phyloP scores from a whole-genome alignment of 225 moss, liverwort and hornwort genomes.

The Lunularia cruciata region DNA sequence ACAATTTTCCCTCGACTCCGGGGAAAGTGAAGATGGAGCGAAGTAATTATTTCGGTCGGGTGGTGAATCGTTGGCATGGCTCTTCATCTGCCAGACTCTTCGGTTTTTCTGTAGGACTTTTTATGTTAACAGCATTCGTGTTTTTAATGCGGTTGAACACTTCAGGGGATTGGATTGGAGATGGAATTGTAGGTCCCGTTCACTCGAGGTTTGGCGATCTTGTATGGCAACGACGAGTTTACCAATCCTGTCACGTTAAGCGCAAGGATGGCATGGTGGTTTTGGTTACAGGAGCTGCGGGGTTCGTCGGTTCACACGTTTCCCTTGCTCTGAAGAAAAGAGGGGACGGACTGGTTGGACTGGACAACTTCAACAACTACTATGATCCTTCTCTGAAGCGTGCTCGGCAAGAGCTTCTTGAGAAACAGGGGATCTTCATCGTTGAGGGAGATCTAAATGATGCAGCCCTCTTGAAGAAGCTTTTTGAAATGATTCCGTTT shows the following conservation, averaged over 20 bases:
- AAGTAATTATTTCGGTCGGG: constrained; percentile 43
- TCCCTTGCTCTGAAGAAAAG: constrained; percentile 42
- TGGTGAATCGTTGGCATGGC: constrained; percentile 45
- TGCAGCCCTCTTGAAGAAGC: constrained; percentile 30
- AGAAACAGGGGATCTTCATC: constrained; percentile 37
- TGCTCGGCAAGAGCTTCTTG: constrained; percentile 34
- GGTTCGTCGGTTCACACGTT: constrained; percentile 44
- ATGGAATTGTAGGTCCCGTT: constrained; percentile 39
- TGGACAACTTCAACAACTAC: constrained; percentile 51
- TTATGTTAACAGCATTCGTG: constrained; percentile 39
- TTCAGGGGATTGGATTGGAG: constrained; percentile 35
- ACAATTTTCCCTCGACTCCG: constrained; percentile 48
- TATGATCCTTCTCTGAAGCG: constrained; percentile 44
- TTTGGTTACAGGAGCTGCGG: constrained; percentile 48
- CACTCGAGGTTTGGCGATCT: constrained; percentile 43
- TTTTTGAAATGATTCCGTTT: constrained; percentile 40
- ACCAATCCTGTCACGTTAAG: constrained; percentile 42
- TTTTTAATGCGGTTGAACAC: constrained; percentile 40
- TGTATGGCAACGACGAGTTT: constrained; percentile 45
- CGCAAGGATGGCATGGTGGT: constrained; percentile 41
- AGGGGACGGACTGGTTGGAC: constrained; percentile 47
- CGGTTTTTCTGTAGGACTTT: constrained; percentile 31
- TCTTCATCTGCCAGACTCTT: constrained; percentile 36
- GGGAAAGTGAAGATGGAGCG: constrained; percentile 54
- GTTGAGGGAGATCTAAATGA: constrained; percentile 48